These are phyloP conservation scores for Pseudogymnoascus sp. DNA, from an alignment of 2,329 filamentous ascomycete species.

Conservation along the genomic window DNA sequence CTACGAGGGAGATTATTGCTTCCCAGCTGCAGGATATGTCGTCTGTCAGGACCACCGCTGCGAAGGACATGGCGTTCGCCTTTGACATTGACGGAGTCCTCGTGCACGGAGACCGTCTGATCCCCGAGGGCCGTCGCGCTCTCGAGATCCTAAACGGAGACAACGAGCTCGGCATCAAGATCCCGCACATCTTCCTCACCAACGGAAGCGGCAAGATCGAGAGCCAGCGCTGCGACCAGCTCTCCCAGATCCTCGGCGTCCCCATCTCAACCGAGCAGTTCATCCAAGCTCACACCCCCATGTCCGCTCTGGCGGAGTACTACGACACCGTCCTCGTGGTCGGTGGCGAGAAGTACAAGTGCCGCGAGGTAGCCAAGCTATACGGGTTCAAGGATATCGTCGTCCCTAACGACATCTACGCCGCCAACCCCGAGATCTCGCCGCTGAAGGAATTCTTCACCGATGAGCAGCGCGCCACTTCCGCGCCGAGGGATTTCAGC, in stretches of 20 bases:
- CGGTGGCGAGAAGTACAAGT: constrained; percentile 66
- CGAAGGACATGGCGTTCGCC: constrained; percentile 74
- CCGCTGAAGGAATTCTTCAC: constrained; percentile 59
- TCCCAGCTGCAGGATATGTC: constrained; percentile 62
- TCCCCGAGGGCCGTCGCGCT: constrained; percentile 56
- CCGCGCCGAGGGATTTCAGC: constrained; percentile 61
- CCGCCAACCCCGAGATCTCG: constrained; percentile 59
- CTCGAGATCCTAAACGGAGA: constrained; percentile 66
- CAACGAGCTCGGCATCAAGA: constrained; percentile 71
- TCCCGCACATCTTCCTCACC: constrained; percentile 65
- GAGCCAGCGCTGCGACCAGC: constrained; percentile 53
- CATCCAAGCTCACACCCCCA: constrained; percentile 69
- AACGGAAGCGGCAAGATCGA: constrained; percentile 69
- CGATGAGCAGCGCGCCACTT: constrained; percentile 56
- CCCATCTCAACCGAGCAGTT: constrained; percentile 64
- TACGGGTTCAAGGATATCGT: constrained; percentile 69
- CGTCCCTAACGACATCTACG: constrained; percentile 65
- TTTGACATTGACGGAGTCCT: constrained; percentile 73
- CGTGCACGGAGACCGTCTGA: constrained; percentile 62
- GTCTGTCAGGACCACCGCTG: constrained; percentile 54
- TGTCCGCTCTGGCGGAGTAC: constrained; percentile 68
- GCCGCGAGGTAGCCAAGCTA: constrained; percentile 62
- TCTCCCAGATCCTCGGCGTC: constrained; percentile 55
- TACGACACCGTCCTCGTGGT: constrained; percentile 69
- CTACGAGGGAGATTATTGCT: constrained; percentile 58